A percentile compares a stretch with the other conserved stretches of the same genome.
phyloP scores from a whole-genome alignment of 202 grass and related monocot genomes.

The Eragrostis tef region DNA sequence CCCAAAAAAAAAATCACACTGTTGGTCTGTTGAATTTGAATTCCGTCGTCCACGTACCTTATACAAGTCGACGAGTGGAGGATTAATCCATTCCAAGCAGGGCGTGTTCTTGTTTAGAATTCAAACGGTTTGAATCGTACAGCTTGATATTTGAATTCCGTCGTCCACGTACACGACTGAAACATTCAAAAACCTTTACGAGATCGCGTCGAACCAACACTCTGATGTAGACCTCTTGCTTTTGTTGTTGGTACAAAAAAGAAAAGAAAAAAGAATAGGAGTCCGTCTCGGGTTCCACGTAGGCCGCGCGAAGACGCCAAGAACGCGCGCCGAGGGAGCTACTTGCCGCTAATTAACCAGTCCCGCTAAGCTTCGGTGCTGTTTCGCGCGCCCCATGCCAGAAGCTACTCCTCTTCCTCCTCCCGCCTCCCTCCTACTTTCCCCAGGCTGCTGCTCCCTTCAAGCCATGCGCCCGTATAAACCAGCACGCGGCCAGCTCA shows the following conservation, averaged over 20 bases:
- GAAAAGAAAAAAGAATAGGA: neutral
- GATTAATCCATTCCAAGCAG: neutral
- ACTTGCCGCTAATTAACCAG: neutral
- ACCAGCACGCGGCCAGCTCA: slow-evolving; percentile 4
- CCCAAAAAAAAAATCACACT: too few relatives aligned
- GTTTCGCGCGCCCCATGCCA: slow-evolving; percentile 46
- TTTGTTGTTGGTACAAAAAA: neutral
- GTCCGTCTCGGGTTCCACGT: slow-evolving; percentile 11
- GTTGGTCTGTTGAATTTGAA: too few relatives aligned
- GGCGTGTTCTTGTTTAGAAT: neutral
- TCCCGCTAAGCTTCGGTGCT: slow-evolving; percentile 41
- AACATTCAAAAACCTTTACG: slow-evolving; percentile 35
- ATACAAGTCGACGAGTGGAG: neutral
- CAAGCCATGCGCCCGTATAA: slow-evolving; percentile 57
- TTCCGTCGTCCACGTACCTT: neutral
- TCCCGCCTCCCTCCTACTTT: slow-evolving; percentile 51
- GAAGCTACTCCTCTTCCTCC: slow-evolving; percentile 54
- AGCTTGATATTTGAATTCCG: slow-evolving; percentile 31
- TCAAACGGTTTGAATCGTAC: neutral
- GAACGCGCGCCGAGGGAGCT: slow-evolving; percentile 32
- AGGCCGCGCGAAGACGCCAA: slow-evolving; percentile 44
- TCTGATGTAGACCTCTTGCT: neutral
- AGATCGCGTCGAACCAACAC: neutral
- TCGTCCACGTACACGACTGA: neutral
- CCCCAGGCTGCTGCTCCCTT: slow-evolving; percentile 1